Percentiles rank a stretch among this genome's conserved stretches.
Evolutionary conservation across 2,329 filamentous ascomycete species (phyloP).

Genomic region (Stemphylium vesicarium): DNA sequence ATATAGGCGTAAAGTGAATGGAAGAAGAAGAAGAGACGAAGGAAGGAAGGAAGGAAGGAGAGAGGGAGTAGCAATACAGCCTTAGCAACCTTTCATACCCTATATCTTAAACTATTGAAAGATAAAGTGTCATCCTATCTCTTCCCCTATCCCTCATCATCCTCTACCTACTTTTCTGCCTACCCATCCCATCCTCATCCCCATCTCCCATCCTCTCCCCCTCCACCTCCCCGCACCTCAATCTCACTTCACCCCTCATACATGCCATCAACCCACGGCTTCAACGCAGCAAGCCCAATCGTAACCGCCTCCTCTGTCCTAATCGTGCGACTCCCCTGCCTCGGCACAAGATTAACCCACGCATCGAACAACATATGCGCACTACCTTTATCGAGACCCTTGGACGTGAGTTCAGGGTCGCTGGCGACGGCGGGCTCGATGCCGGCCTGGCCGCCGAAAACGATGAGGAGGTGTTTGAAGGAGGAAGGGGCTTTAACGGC

Average conservation of each 20-base stretch:
- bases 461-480: slow-evolving; percentile 76
- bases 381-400: slow-evolving; percentile 68
- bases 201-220: too few species aligned
- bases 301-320: slow-evolving; percentile 84
- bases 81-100: too few species aligned
- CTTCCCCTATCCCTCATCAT: too few species aligned
- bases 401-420: slow-evolving; percentile 64
- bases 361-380: slow-evolving; percentile 78
- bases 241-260: slow-evolving; percentile 7
- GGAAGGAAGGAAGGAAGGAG: too few species aligned
- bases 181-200: neutral
- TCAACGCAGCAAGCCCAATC: slow-evolving; percentile 73
- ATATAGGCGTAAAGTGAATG: too few species aligned
- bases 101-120: too few species aligned
- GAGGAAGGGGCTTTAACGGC: slow-evolving; percentile 38
- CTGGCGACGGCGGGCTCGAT: slow-evolving; percentile 75
- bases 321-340: slow-evolving; percentile 82
- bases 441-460: slow-evolving; percentile 82
- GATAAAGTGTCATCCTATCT: too few species aligned
- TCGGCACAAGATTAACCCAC: slow-evolving; percentile 82
- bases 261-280: slow-evolving; percentile 49
- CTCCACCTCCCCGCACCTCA: too few species aligned
- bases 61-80: too few species aligned
- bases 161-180: too few species aligned
- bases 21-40: too few species aligned